A percentile compares a stretch with the other conserved stretches of the same genome.
phyloP scores from a whole-genome alignment of 306 rosid species.

The Fragaria nilgerrensis region DNA sequence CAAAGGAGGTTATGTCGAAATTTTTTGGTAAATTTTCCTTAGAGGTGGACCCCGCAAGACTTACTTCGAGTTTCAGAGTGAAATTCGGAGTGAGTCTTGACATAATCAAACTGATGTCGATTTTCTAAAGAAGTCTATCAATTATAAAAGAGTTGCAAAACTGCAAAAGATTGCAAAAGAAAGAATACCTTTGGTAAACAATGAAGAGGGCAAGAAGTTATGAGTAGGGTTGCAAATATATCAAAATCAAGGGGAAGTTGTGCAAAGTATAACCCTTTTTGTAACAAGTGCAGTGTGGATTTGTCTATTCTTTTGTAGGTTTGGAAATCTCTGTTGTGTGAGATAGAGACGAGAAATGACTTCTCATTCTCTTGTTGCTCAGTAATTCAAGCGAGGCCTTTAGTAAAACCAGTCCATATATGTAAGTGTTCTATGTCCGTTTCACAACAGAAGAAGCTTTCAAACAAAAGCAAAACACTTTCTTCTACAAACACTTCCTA shows the following conservation, averaged over 20 bases:
- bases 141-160: no score
- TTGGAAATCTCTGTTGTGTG: constrained; percentile 18
- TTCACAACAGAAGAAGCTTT: constrained; percentile 20
- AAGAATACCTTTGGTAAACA: no score
- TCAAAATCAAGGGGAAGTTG: constrained; percentile 16
- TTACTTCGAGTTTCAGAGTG: no score
- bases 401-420: constrained; percentile 14
- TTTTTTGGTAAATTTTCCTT: no score
- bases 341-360: constrained; percentile 21
- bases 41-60: no score
- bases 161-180: no score
- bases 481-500: neutral
- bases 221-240: neutral
- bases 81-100: no score
- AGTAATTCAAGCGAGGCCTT: neutral
- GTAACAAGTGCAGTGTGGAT: neutral
- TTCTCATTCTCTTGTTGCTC: constrained; percentile 32
- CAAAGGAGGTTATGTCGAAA: no score
- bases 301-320: neutral
- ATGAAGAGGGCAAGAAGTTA: no score
- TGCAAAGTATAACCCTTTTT: constrained; percentile 25
- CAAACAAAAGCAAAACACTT: neutral
- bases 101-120: no score
- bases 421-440: constrained; percentile 17
- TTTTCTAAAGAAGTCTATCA: no score